These are phyloP conservation scores for Trypanosoma grayi DNA, from an alignment of 208 protist genomes.

Conservation along the genomic window DNA sequence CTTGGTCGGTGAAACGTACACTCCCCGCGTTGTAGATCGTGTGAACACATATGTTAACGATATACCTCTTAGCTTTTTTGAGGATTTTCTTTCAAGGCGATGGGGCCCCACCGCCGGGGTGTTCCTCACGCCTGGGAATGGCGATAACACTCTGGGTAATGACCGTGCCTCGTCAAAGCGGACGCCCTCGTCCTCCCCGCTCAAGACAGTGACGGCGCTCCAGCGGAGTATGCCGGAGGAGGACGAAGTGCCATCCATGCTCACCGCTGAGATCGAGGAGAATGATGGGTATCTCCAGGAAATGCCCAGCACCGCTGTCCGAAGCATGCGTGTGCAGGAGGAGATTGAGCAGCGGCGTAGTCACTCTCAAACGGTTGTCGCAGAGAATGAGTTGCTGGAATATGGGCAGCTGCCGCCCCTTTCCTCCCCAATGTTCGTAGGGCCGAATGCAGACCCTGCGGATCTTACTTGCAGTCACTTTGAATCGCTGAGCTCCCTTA, in stretches of 20 bases:
- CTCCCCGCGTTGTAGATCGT: not conserved
- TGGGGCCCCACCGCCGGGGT: not conserved
- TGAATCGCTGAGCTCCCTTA: not conserved
- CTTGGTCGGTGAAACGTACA: not conserved
- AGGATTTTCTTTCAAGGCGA: slow-evolving; percentile 3
- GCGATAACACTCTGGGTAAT: not conserved
- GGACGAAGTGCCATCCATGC: too few relatives aligned
- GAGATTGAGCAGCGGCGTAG: slow-evolving; percentile 3
- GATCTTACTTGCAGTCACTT: not conserved
- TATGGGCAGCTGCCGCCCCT: not conserved
- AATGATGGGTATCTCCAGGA: not conserved
- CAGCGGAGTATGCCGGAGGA: too few relatives aligned
- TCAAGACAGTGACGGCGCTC: too few relatives aligned
- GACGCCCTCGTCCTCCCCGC: not conserved
- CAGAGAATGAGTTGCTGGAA: slow-evolving; percentile 1
- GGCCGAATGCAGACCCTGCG: not conserved
- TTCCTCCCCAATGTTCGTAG: slow-evolving; percentile 5
- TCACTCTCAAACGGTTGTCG: not conserved
- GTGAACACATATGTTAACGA: slow-evolving; percentile 11
- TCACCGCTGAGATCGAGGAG: too few relatives aligned
- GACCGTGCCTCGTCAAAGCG: not conserved
- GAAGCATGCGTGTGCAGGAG: slow-evolving; percentile 1
- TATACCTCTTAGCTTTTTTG: slow-evolving; percentile 1
- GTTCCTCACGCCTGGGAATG: not conserved
- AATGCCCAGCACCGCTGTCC: not conserved